These are phyloP conservation scores for Ambrosia trifida DNA, from an alignment of 129 eudicot species.

Conservation along the genomic window DNA sequence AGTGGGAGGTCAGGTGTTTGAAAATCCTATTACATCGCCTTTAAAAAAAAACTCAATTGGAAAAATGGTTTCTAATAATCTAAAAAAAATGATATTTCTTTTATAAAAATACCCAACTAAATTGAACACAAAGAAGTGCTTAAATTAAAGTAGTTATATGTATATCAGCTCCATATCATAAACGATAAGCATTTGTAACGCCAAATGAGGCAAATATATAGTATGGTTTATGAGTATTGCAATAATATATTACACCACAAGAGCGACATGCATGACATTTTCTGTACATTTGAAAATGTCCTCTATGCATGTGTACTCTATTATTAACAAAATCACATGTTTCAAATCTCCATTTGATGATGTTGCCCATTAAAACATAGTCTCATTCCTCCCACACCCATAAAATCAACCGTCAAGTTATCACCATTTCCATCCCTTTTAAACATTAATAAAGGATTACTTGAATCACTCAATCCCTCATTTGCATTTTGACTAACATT, in stretches of 20 bases:
- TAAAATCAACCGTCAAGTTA: slow-evolving; percentile 39
- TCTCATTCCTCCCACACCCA: slow-evolving; percentile 52
- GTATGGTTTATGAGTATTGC: slow-evolving; percentile 16
- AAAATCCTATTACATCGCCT: too few relatives aligned
- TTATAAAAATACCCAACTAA: too few relatives aligned
- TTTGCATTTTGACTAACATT: slow-evolving; percentile 16
- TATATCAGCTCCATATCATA: not conserved
- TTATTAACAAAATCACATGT: slow-evolving; percentile 33
- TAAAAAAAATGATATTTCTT: too few relatives aligned
- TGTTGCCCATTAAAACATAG: slow-evolving; percentile 35
- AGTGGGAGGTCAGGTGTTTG: too few relatives aligned
- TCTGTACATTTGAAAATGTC: slow-evolving; percentile 27
- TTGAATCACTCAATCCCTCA: slow-evolving; percentile 16
- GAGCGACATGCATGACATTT: slow-evolving; percentile 24
- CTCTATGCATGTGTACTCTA: slow-evolving; percentile 23
- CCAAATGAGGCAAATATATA: not conserved
- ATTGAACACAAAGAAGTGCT: not conserved
- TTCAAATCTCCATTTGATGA: slow-evolving; percentile 44
- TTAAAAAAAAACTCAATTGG: too few relatives aligned
- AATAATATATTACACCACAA: slow-evolving; percentile 35
- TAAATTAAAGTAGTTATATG: not conserved
- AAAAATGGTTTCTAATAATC: too few relatives aligned
- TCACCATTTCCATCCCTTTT: slow-evolving; percentile 35
- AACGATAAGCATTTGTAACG: not conserved
- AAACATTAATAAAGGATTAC: slow-evolving; percentile 27